Conservation (phyloP, 116 monocot species). For the Posidonia oceanica region DNA sequence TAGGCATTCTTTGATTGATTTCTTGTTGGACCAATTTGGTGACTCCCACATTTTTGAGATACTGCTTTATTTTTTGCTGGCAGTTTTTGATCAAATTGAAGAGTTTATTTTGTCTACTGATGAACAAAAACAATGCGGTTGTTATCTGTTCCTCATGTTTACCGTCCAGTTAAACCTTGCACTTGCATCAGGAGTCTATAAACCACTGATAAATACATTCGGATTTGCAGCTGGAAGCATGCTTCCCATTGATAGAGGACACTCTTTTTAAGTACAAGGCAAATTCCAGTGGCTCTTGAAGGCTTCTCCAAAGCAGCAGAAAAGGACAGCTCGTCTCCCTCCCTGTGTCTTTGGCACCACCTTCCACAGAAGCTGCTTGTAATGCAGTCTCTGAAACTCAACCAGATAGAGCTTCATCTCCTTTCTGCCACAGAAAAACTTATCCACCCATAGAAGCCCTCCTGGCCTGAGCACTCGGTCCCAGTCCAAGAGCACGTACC, state of each 20-base stretch:
- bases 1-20: no score
- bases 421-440: constrained; percentile 31
- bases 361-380: constrained; percentile 27
- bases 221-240: not conserved
- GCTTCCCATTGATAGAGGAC: not conserved
- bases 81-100: no score
- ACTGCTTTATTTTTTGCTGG: no score
- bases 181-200: not conserved
- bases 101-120: no score
- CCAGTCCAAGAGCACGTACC: constrained; percentile 43
- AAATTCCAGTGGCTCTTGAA: not conserved
- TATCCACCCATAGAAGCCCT: constrained; percentile 44
- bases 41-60: no score
- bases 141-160: no score
- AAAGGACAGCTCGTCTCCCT: constrained; percentile 40
- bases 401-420: constrained; percentile 26
- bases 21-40: no score
- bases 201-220: not conserved
- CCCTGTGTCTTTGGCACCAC: constrained; percentile 29
- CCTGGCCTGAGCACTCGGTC: constrained; percentile 42
- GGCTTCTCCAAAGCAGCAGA: constrained; percentile 56
- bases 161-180: no score
- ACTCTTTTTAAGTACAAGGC: not conserved
- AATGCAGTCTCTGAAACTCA: constrained; percentile 26
- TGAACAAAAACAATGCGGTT: no score